Conservation (phyloP, 2,329 filamentous ascomycete genomes). For the Colletotrichum sp. region DNA sequence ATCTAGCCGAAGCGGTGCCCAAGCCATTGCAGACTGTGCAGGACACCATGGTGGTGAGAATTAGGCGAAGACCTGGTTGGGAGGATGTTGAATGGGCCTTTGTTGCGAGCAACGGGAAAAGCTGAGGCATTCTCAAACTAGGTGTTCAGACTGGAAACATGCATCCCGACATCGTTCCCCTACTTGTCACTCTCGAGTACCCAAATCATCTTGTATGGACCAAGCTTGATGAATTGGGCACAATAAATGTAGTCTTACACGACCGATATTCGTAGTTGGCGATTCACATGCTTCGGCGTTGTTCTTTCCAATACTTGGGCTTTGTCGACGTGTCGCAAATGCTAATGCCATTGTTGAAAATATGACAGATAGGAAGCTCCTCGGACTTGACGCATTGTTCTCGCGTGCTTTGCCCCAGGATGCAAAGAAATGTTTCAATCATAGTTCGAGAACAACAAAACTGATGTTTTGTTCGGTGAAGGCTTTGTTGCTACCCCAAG, state of each 20-base stretch:
- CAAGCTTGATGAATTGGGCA: not conserved
- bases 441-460: not conserved
- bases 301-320: not conserved
- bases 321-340: not conserved
- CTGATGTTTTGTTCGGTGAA: not conserved
- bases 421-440: not conserved
- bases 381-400: not conserved
- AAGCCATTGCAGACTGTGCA: not conserved
- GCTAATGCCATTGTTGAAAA: not conserved
- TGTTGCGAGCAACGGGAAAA: not conserved
- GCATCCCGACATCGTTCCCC: not conserved
- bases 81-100: conserved; percentile 4
- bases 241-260: not conserved
- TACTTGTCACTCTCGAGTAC: not conserved
- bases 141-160: not conserved
- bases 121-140: not conserved
- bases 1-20: not conserved
- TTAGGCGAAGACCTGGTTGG: not conserved
- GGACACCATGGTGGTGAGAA: not conserved
- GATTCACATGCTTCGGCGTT: not conserved
- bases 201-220: not conserved
- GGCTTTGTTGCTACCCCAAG: not conserved
- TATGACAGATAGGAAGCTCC: not conserved
- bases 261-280: not conserved
- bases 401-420: not conserved